Evolutionary conservation across 257 asterid genomes (phyloP), one percentile per base, ranked within the genome.

Genomic region (Fraxinus anomala): DNA sequence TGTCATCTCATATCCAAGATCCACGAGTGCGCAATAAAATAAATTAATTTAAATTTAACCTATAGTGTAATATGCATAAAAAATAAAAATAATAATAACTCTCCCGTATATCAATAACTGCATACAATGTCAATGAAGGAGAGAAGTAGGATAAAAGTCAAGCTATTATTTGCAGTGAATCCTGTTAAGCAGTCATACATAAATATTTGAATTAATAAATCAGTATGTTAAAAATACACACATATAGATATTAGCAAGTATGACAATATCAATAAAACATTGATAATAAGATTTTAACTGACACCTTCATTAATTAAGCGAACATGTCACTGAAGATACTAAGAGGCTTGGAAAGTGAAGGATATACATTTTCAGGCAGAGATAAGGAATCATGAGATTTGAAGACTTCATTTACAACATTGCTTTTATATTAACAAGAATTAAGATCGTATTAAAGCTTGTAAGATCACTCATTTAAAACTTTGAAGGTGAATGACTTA

Each of bases 1-100:
- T 63, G 69, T 63, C 69, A 65, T 49, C 30, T 26, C 36, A 47
- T 51, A 61, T 70, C 79, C 9, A 7, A 72, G 21, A 37, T 63
- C 66, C 73, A 77, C 67, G 0, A 24, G 69, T 63, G 33, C 11
- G 16, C 68, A 61, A 61, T 28, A 61, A 61, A 61, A 21, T 61
- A 24, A 61, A 54, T 6, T 23, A 61, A 61, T 6, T 14, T 61
- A 61, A 63, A 63, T 63, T 23, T 16, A 26, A 63, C 19, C 6
- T 26, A 63, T 63, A 3, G 19, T 4, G 17, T 23, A 26, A 63
- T 63, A 24, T 10, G 36, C 2, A 63, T 23, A 23, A 63, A 26
- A 11, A 63, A 8, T 63, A 63, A 23, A 63, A 23, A 10, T 54
- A 24, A 23, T 23, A 59, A 3, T 63, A 11, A 23, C 17, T 26